Percentiles rank a stretch among this genome's conserved stretches.
These are phyloP conservation scores for Neonectria neomacrospora DNA, from an alignment of 2,329 filamentous ascomycete genomes.

Conservation along the genomic window DNA sequence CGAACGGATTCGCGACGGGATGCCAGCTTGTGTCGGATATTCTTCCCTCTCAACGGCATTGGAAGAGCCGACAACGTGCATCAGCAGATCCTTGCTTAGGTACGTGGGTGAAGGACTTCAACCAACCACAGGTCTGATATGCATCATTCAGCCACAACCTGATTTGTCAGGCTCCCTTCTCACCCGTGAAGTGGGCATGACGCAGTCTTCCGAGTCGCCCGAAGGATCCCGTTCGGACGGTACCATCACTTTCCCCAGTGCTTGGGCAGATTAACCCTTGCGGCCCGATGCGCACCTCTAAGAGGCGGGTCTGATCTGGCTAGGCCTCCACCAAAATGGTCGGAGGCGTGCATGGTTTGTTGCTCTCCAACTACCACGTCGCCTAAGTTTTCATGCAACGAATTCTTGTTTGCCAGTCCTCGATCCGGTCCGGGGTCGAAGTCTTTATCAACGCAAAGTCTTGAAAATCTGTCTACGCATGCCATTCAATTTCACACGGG, in stretches of 20 bases:
- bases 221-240: slow-evolving; percentile 36
- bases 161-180: slow-evolving; percentile 22
- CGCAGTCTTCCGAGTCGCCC: slow-evolving; percentile 40
- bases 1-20: no score
- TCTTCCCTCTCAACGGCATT: not conserved
- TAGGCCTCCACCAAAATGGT: slow-evolving; percentile 35
- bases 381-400: no score
- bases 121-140: slow-evolving; percentile 1
- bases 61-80: not conserved
- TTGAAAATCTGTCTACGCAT: not conserved
- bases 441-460: not conserved
- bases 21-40: not conserved
- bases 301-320: slow-evolving; percentile 39
- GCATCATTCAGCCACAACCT: slow-evolving; percentile 10
- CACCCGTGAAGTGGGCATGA: slow-evolving; percentile 44
- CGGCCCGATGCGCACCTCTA: slow-evolving; percentile 44
- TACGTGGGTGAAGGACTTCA: slow-evolving; percentile 2
- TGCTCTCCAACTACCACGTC: no score
- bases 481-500: not conserved
- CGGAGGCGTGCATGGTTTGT: slow-evolving; percentile 16
- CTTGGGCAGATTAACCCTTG: slow-evolving; percentile 44
- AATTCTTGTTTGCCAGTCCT: not conserved
- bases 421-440: not conserved
- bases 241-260: slow-evolving; percentile 34
- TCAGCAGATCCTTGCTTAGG: slow-evolving; percentile 7